Evolutionary conservation across 2,329 filamentous ascomycete genomes (phyloP), one percentile per base, ranked within the genome.

Genomic region (Diaporthe sp.): DNA sequence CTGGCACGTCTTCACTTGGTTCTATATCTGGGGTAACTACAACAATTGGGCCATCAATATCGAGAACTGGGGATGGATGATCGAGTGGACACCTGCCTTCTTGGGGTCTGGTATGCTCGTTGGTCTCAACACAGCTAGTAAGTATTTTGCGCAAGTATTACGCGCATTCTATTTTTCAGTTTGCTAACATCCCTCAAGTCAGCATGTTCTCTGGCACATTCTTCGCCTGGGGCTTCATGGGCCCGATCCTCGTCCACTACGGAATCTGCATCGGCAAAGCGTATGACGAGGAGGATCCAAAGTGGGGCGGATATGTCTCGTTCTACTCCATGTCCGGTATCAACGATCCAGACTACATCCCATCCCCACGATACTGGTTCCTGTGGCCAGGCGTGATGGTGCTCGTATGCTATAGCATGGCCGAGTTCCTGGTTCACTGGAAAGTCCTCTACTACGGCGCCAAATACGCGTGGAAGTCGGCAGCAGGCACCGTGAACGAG

Each of bases 31-130:
- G 88, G 85, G 57, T 88, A 51, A 67, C 22, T 65, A 73, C 34
- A 61, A 65, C 42, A 75, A 86, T 77, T 83, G 82, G 63, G 89
- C 89, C 5, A 83, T 91, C 75, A 84, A 86, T 70, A 85, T 89
- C 17, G 90, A 91, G 82, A 90, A 87, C 76, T 92, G 89, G 89
- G 88, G 88, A 61, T 91, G 89, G 90, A 85, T 86, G 78, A 83
- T 90, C 72, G 89, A 91, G 79, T 90, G 85, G 84, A 91, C 89
- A 2, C 89, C 89, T 0, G 89, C 89, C 61, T 91, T 91, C 82
- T 89, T 91, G 74, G 90, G 90, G 25, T 87, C 86, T 58, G 89
- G 89, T 58, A 90, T 91, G 83, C 86, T 91, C 55, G 89, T 91
- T 78, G 90, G 90, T 74, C 84, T 91, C 77, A 91, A 92, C 81